Evolutionary conservation across 2,329 filamentous ascomycete species (phyloP), one percentile per base, ranked within the genome.

Genomic region (Epichloe scottii): DNA sequence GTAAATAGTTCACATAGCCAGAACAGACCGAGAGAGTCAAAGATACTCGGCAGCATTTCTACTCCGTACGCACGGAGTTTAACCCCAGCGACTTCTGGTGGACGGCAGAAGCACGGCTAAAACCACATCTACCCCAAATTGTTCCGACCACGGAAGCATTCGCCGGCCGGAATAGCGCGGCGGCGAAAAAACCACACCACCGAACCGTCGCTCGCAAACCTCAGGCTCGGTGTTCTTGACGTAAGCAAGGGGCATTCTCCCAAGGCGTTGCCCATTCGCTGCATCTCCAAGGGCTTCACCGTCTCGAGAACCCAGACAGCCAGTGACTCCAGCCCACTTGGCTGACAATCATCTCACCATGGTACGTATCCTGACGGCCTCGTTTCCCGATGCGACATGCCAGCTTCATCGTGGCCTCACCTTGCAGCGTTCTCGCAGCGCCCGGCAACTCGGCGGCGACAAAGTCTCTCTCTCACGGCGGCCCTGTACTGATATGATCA

Each of bases 91-190:
- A n/a, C n/a, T n/a, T n/a, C 30, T 4, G 52, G 54, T 54, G 49
- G 39, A 15, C 54, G 63, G 63, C 54, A 58, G 47, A 64, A 54
- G 5, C 1, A 38, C 64, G 64, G 64, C 51, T 54, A 56, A 57
- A 57, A 54, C 30, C 10, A 17, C n/a, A 10, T 5, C 30, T 41
- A 42, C 38, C 48, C 46, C 48, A 50, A 50, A 48, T 51, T 53
- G 59, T 62, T 63, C 59, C 58, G 58, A 60, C 57, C 54, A 59
- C 61, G 59, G 48, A 41, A 50, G 58, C 58, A 63, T 62, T 55
- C 56, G 55, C 56, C 54, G 57, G 55, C 56, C 54, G 57, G 50
- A 51, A 35, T 40, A 53, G 56, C 54, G 56, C 52, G 41, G 56
- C 51, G 60, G 60, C 39, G 61, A 64, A 65, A 48, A 63, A 59